phyloP scores from a whole-genome alignment of 495 filamentous ascomycete genomes.

The Xylaria nigripes region DNA sequence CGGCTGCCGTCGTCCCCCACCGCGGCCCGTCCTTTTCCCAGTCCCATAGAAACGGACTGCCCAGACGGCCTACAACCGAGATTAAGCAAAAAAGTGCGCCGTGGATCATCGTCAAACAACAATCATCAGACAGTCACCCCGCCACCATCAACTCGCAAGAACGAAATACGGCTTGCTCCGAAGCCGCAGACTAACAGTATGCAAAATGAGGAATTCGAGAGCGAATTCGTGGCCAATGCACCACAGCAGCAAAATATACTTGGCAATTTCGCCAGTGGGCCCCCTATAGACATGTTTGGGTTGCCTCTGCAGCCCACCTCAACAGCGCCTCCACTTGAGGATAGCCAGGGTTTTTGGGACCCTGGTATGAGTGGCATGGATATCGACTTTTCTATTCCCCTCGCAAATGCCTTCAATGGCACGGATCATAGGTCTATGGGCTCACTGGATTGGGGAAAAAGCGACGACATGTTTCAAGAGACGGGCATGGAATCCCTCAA shows the following conservation, averaged over 20 bases:
- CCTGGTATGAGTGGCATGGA: slow-evolving; percentile 48
- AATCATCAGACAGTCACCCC: slow-evolving; percentile 44
- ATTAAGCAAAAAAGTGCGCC: slow-evolving; percentile 34
- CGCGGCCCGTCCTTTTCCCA: slow-evolving; percentile 35
- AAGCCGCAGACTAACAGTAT: slow-evolving; percentile 41
- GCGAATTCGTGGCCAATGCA: slow-evolving; percentile 32
- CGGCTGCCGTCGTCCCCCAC: slow-evolving; percentile 49
- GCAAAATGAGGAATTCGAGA: slow-evolving; percentile 46
- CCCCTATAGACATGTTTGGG: slow-evolving; percentile 48
- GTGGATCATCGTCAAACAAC: slow-evolving; percentile 26
- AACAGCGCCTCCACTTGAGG: slow-evolving; percentile 56
- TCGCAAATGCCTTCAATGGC: slow-evolving; percentile 29
- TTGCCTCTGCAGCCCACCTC: slow-evolving; percentile 64
- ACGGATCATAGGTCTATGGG: slow-evolving; percentile 31
- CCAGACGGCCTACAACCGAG: slow-evolving; percentile 18
- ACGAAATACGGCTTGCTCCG: slow-evolving; percentile 44
- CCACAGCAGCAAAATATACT: slow-evolving; percentile 34
- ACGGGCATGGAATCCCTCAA: slow-evolving; percentile 25
- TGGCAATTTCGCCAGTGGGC: slow-evolving; percentile 27
- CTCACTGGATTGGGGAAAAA: slow-evolving; percentile 43
- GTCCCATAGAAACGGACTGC: slow-evolving; percentile 18
- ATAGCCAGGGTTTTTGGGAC: slow-evolving; percentile 70
- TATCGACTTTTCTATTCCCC: slow-evolving; percentile 42
- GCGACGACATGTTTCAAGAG: slow-evolving; percentile 40
- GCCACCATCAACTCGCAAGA: slow-evolving; percentile 43